Evolutionary conservation across 2,329 filamentous ascomycete genomes (phyloP).

Genomic region (Zasmidium angulare): DNA sequence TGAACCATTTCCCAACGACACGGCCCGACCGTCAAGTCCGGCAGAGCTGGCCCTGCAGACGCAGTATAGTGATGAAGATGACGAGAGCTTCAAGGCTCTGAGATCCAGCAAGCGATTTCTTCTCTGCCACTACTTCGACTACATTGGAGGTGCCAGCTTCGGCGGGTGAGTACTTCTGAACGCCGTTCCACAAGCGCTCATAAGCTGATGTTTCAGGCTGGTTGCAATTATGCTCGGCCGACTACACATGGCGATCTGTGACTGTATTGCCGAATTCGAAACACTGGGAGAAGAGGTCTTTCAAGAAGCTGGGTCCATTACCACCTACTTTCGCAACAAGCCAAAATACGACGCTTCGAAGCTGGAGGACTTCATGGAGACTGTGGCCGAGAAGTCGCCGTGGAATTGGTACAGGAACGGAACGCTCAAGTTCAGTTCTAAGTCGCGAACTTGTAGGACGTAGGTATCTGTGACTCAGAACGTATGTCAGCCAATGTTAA

Average conservation of each 20-base stretch:
- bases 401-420: neutral
- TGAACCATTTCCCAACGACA: neutral
- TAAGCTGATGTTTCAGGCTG: neutral
- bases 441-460: neutral
- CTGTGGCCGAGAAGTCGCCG: neutral
- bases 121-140: conserved; percentile 2
- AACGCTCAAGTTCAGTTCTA: neutral
- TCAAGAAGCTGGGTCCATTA: neutral
- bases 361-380: neutral
- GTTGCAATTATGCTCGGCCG: neutral
- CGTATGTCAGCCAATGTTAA: neutral
- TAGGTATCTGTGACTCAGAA: neutral
- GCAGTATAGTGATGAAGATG: neutral
- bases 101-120: neutral
- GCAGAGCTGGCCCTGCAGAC: neutral
- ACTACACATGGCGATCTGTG: neutral
- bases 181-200: neutral
- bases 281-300: neutral
- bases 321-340: neutral
- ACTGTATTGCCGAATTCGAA: neutral
- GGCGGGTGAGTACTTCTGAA: neutral
- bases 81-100: neutral
- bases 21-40: neutral
- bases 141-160: neutral
- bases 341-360: neutral